Percentiles rank a stretch among this genome's conserved stretches.
These are phyloP conservation scores for Sphagnum contortum DNA, from an alignment of 225 moss, liverwort and hornwort genomes.

Conservation along the genomic window DNA sequence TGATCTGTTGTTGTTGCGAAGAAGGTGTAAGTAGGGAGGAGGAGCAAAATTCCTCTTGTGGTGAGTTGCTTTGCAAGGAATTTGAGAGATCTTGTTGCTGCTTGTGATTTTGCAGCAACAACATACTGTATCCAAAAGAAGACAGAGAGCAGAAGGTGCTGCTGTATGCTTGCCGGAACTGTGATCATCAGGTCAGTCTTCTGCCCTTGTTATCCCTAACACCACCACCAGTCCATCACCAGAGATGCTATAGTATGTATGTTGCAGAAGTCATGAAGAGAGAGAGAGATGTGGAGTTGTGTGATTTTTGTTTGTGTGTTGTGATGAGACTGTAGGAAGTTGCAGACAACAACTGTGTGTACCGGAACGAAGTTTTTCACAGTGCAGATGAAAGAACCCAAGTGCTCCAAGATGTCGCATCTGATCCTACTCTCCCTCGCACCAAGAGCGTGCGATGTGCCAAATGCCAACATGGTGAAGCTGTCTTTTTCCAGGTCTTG, in stretches of 20 bases:
- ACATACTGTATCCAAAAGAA: constrained; percentile 92
- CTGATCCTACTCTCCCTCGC: constrained; percentile 88
- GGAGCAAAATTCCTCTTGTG: too few species aligned
- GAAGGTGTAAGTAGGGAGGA: too few species aligned
- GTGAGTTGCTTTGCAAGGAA: too few species aligned
- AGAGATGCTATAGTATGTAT: too few species aligned
- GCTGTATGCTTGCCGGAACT: constrained; percentile 93
- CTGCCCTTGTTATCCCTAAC: too few species aligned
- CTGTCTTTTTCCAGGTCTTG: constrained; percentile 89
- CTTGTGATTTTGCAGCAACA: constrained; percentile 49
- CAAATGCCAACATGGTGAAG: constrained; percentile 92
- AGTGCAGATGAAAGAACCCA: constrained; percentile 96
- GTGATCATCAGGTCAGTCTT: constrained; percentile 79
- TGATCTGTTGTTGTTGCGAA: too few species aligned
- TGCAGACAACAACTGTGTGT: constrained; percentile 96
- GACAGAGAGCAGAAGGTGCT: constrained; percentile 88
- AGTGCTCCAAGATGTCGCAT: constrained; percentile 94
- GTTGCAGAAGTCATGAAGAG: too few species aligned
- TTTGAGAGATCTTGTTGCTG: too few species aligned
- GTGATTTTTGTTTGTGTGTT: too few species aligned
- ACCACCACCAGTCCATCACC: too few species aligned
- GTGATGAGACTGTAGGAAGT: constrained; percentile 43
- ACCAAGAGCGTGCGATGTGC: constrained; percentile 94
- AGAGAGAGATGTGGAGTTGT: too few species aligned
- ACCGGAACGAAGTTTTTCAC: constrained; percentile 92